Percentiles rank a stretch among this genome's conserved stretches.
Conservation (phyloP, 1,139 yeast species). For the Eremothecium sinecaudum region DNA sequence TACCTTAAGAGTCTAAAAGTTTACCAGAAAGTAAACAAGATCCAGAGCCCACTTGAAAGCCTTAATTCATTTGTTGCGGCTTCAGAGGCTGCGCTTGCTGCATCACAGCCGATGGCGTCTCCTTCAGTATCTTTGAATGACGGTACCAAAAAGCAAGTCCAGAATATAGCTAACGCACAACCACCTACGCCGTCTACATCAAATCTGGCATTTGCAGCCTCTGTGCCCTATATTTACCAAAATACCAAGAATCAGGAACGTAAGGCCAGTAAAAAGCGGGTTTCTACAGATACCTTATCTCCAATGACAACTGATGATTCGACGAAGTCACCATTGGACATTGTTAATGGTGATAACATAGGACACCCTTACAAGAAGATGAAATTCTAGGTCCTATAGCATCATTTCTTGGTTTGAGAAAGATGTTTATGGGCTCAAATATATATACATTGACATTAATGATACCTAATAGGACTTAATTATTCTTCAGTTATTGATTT, state of each 20-base stretch:
- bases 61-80: conserved; percentile 19
- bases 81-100: conserved; percentile 3
- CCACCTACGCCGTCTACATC: neutral
- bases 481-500: too few relatives aligned
- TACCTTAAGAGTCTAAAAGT: conserved; percentile 41
- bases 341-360: neutral
- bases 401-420: neutral
- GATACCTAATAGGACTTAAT: too few relatives aligned
- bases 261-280: conserved; percentile 1
- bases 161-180: neutral
- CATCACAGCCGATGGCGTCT: conserved; percentile 1
- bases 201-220: neutral
- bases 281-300: conserved; percentile 5
- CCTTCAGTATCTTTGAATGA: conserved; percentile 1
- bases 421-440: too few relatives aligned
- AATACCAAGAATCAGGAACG: conserved; percentile 3
- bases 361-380: conserved; percentile 1
- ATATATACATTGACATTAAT: too few relatives aligned
- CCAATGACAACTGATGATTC: conserved; percentile 1
- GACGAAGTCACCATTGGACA: conserved; percentile 1
- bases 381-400: neutral
- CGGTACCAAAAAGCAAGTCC: neutral
- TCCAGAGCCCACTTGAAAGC: conserved; percentile 23
- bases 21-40: conserved; percentile 17
- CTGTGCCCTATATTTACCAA: conserved; percentile 1